phyloP scores from a whole-genome alignment of 306 rosid genomes.

The Gastrolobium villosum region DNA sequence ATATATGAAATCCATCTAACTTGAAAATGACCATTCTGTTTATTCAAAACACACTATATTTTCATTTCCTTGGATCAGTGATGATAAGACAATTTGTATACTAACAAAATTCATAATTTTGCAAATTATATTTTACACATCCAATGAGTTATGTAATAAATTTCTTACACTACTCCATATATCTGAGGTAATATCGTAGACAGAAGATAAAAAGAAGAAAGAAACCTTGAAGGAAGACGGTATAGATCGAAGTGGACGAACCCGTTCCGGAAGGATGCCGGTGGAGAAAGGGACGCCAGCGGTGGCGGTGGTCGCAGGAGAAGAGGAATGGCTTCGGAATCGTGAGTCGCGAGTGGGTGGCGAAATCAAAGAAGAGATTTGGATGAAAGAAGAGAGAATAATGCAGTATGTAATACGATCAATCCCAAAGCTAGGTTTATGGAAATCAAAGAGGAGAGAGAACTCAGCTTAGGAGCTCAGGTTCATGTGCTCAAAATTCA shows the following conservation, averaged over 20 bases:
- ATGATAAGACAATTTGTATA: constrained; percentile 2
- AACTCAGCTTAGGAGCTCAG: too few relatives aligned
- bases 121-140: constrained; percentile 16
- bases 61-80: constrained; percentile 14
- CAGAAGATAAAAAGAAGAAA: constrained; percentile 16
- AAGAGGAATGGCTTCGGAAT: constrained; percentile 58
- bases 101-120: constrained; percentile 14
- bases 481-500: too few relatives aligned
- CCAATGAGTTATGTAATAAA: constrained; percentile 9
- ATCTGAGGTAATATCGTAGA: constrained; percentile 7
- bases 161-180: constrained; percentile 64
- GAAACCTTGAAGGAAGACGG: constrained; percentile 45
- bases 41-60: background rate
- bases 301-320: constrained; percentile 42
- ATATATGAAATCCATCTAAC: constrained; percentile 22
- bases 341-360: constrained; percentile 72
- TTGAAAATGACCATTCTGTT: background rate
- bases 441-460: too few relatives aligned
- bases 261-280: background rate
- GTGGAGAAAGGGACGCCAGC: background rate
- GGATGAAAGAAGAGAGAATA: too few relatives aligned
- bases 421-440: too few relatives aligned
- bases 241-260: constrained; percentile 20
- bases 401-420: too few relatives aligned
- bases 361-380: background rate